Conservation (phyloP, 352 stramenopile species). For the Phytophthora fragariaefolia region DNA sequence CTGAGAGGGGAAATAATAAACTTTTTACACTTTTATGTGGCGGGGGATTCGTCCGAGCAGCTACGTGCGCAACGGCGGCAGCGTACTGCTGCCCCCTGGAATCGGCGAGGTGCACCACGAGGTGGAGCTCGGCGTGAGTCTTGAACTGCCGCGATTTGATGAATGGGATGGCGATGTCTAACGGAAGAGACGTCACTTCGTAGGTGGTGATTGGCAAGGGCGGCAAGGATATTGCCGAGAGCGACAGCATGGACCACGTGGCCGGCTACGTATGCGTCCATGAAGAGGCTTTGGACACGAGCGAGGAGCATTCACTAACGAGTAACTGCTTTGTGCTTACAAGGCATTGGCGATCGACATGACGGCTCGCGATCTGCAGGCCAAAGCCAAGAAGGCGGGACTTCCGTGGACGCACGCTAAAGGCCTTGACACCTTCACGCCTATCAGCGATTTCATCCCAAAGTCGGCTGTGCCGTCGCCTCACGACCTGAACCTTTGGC, state of each 20-base stretch:
- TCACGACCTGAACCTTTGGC: conserved; percentile 79
- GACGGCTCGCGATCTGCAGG: conserved; percentile 79
- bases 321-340: background rate
- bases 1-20: too few species aligned
- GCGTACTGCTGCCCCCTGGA: conserved; percentile 66
- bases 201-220: conserved; percentile 77
- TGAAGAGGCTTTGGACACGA: background rate
- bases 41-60: too few species aligned
- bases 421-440: conserved; percentile 83
- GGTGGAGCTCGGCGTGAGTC: conserved; percentile 77
- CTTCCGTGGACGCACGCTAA: conserved; percentile 82
- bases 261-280: conserved; percentile 59
- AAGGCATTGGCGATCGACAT: conserved; percentile 81
- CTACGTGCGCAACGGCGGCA: conserved; percentile 67
- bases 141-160: background rate
- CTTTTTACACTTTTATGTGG: too few species aligned
- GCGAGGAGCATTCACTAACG: background rate
- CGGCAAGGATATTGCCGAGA: conserved; percentile 67
- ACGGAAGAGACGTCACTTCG: background rate
- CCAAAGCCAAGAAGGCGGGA: conserved; percentile 78
- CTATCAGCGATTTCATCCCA: conserved; percentile 83
- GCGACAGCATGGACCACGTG: conserved; percentile 71
- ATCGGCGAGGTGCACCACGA: conserved; percentile 86
- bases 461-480: conserved; percentile 66
- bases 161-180: background rate